A percentile compares a stretch with the other conserved stretches of the same genome.
phyloP scores from a whole-genome alignment of 164 flowering plant genomes.

The Hamamelis virginiana region DNA sequence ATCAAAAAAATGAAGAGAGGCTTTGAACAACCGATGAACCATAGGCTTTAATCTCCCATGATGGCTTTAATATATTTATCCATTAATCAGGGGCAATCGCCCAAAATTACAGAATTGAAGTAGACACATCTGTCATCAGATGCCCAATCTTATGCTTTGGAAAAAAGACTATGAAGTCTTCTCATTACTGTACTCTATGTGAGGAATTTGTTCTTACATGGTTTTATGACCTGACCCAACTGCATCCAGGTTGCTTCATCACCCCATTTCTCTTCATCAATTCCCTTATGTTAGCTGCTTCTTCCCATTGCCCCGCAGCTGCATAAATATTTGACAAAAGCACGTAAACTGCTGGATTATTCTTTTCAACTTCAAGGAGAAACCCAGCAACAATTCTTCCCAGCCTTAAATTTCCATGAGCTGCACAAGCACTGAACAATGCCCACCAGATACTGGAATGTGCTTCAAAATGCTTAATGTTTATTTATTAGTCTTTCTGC shows the following conservation, averaged over 20 bases:
- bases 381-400: constrained; percentile 50
- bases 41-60: no score
- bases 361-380: constrained; percentile 44
- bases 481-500: constrained; percentile 51
- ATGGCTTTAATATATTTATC: no score
- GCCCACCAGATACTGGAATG: constrained; percentile 53
- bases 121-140: background rate
- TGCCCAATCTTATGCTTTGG: background rate
- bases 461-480: constrained; percentile 22
- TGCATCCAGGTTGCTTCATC: constrained; percentile 52
- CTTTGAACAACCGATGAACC: no score
- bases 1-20: background rate
- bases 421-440: constrained; percentile 63
- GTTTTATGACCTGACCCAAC: constrained; percentile 43
- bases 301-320: constrained; percentile 60
- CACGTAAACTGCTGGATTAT: constrained; percentile 54
- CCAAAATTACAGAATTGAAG: no score
- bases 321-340: constrained; percentile 60
- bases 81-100: no score
- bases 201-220: background rate
- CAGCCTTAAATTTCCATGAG: constrained; percentile 55
- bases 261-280: constrained; percentile 35
- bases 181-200: background rate
- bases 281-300: constrained; percentile 47
- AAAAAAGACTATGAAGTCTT: background rate